Conservation (phyloP, 352 stramenopile species). For the Halophytophthora batemanensis region DNA sequence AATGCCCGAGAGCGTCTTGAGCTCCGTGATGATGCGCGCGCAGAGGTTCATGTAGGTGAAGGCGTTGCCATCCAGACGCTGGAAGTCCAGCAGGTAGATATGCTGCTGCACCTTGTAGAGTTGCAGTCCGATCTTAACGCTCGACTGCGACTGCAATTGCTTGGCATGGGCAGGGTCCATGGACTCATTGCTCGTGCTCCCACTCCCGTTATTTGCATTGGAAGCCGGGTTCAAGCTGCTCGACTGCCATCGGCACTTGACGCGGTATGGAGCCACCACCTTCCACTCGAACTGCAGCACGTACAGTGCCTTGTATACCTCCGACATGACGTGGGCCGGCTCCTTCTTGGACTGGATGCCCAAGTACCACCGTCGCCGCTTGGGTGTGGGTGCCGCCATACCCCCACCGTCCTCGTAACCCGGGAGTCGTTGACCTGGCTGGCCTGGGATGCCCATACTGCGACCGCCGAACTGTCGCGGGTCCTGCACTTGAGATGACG, state of each 20-base stretch:
- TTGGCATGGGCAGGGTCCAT: constrained; percentile 25
- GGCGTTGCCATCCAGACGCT: constrained; percentile 93
- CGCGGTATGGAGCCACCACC: constrained; percentile 94
- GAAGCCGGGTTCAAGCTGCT: constrained; percentile 11
- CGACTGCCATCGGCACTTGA: constrained; percentile 96
- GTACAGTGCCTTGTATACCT: constrained; percentile 98
- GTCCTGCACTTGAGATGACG: constrained; percentile 40
- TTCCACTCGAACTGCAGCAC: constrained; percentile 98
- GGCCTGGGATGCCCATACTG: constrained; percentile 27
- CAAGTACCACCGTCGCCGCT: constrained; percentile 96
- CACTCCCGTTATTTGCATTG: background rate
- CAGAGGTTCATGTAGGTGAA: constrained; percentile 99
- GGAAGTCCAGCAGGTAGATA: constrained; percentile 99
- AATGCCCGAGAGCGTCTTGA: constrained; percentile 94
- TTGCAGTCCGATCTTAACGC: constrained; percentile 95
- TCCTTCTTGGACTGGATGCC: constrained; percentile 99
- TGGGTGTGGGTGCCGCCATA: constrained; percentile 35
- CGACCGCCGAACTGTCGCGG: constrained; percentile 67
- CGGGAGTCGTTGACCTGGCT: constrained; percentile 18
- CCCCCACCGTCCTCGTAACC: constrained; percentile 40
- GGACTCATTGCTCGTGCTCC: constrained; percentile 17
- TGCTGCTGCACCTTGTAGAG: constrained; percentile 98
- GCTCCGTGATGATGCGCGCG: constrained; percentile 98
- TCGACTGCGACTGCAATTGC: constrained; percentile 33
- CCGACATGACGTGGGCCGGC: constrained; percentile 98